Evolutionary conservation across 768 basidiomycete species (phyloP), one percentile per base, ranked within the genome.

Genomic region (Podaxis sp.): DNA sequence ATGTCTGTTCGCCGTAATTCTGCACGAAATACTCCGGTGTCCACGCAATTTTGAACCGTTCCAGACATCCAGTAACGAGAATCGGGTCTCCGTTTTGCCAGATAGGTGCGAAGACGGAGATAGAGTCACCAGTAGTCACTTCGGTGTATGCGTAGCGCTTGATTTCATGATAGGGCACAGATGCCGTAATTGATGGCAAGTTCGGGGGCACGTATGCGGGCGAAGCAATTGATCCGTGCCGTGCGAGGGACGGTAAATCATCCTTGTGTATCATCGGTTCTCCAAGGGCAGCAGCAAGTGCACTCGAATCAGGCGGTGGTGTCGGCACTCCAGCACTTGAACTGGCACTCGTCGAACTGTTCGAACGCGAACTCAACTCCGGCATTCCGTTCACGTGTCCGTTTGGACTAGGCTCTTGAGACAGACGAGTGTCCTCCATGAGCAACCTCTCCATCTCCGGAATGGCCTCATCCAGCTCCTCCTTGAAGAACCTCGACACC

Each of bases 51-150:
- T 81, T 77, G 73, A 94, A 89, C 65, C 86, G 83, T 13, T 79
- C 68, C 53, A 84, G 74, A 19, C 93, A 73, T 29, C 81, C 84
- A 29, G 86, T 89, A 52, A 97, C 89, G 33, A 96, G 83, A 8
- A 98, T 70, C 2, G 95, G 92, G 38, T 88, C 79, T 27, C 94
- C 94, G 47, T 74, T 74, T 8, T 72, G 71, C 96, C 96, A 98
- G 7, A 93, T 74, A 5, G 74, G 71, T 54, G 83, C 82, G 75
- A 96, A 94, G 15, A 80, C 69, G 13, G 54, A 54, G 7, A 60
- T 46, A 41, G 64, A 52, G 5, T 80, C 77, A 24, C 57, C 51
- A 4, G 86, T 83, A 4, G 83, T 82, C 24, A 93, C 79, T 19
- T 83, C 78, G 7, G 74, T 66, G 59, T 83, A 77, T 0, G 73